Conservation (phyloP, 208 protist genomes). For the Crithidia brevicula region DNA sequence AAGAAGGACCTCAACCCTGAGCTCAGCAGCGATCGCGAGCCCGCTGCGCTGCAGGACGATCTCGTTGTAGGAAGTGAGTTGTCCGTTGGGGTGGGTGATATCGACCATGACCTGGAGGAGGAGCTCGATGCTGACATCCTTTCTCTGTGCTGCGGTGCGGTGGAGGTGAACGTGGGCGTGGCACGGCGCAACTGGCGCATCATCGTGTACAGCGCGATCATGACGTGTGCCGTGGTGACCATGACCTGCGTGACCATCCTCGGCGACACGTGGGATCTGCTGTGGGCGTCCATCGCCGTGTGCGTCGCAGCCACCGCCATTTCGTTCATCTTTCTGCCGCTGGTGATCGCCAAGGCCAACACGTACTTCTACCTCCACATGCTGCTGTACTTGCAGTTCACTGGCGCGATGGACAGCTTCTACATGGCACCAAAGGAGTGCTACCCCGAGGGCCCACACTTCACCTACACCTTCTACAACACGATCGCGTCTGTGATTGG, state of each 20-base stretch:
- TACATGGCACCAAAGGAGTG: slow-evolving; percentile 37
- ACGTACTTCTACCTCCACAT: slow-evolving; percentile 50
- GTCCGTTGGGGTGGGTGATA: background rate
- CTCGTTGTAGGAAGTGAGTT: background rate
- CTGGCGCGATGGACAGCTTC: slow-evolving; percentile 48
- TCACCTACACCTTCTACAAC: slow-evolving; percentile 55
- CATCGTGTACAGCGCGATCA: slow-evolving; percentile 30
- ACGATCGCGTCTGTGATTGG: slow-evolving; percentile 45
- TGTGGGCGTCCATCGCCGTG: slow-evolving; percentile 20
- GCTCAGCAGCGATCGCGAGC: background rate
- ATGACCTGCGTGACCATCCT: slow-evolving; percentile 33
- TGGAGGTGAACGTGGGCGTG: slow-evolving; percentile 34
- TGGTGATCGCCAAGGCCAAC: slow-evolving; percentile 51
- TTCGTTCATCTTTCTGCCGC: slow-evolving; percentile 41
- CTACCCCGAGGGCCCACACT: slow-evolving; percentile 41
- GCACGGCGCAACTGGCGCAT: slow-evolving; percentile 23
- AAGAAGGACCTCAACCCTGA: slow-evolving; percentile 3
- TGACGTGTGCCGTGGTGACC: slow-evolving; percentile 31
- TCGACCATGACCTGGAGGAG: slow-evolving; percentile 13
- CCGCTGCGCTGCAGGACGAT: slow-evolving; percentile 2
- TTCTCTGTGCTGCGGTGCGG: slow-evolving; percentile 18
- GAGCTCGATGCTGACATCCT: slow-evolving; percentile 11
- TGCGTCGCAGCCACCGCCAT: slow-evolving; percentile 5
- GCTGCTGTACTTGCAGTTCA: slow-evolving; percentile 52
- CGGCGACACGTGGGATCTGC: slow-evolving; percentile 16